Evolutionary conservation across 768 basidiomycete genomes (phyloP).

Genomic region (Tylopilus sp.): DNA sequence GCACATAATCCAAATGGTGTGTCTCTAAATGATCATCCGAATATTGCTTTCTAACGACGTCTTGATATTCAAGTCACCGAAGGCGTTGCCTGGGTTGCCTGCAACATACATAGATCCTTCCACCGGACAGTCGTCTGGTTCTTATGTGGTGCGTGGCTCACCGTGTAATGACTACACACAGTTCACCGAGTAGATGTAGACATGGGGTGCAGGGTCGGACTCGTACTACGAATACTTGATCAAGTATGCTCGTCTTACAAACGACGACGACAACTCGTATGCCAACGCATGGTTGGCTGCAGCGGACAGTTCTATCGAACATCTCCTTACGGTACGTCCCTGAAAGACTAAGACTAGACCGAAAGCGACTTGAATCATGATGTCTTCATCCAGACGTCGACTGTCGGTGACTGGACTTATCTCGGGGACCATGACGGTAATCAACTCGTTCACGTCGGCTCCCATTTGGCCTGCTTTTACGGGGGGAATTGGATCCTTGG

Average conservation of each 20-base stretch:
- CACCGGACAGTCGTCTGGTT: conserved; percentile 46
- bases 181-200: conserved; percentile 35
- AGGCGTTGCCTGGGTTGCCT: conserved; percentile 44
- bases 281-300: conserved; percentile 67
- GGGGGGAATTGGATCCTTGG: conserved; percentile 69
- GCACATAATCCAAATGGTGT: conserved; percentile 45
- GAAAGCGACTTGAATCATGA: no score
- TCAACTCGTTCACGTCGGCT: conserved; percentile 56
- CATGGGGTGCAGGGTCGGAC: conserved; percentile 67
- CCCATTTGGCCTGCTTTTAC: conserved; percentile 71
- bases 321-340: conserved; percentile 49
- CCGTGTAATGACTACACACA: not conserved
- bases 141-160: conserved; percentile 46
- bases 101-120: conserved; percentile 56
- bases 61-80: no score
- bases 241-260: conserved; percentile 65
- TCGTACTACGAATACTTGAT: conserved; percentile 78
- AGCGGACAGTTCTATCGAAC: conserved; percentile 66
- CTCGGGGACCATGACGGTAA: conserved; percentile 63
- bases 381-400: conserved; percentile 48
- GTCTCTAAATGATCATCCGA: conserved; percentile 5
- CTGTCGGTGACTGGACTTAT: conserved; percentile 58
- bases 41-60: not conserved
- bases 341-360: no score
- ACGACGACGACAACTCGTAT: conserved; percentile 58